A percentile compares a stretch with the other conserved stretches of the same genome.
phyloP scores from a whole-genome alignment of 148 eudicot genomes.

The Rhododendron griersonianum region DNA sequence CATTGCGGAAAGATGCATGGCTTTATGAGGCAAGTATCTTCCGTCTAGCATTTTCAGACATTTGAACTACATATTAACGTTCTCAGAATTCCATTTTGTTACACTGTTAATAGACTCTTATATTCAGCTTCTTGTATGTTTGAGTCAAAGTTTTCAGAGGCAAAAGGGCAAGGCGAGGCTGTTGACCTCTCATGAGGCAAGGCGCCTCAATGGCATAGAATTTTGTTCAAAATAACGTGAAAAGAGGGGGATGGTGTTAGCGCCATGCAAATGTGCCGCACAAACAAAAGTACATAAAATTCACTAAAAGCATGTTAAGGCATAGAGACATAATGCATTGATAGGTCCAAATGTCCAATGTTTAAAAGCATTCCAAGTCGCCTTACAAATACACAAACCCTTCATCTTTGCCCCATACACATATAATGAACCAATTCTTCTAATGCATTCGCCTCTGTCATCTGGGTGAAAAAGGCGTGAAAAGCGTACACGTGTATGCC shows the following conservation, averaged over 20 bases:
- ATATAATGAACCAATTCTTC: background rate
- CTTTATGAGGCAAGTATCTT: constrained; percentile 83
- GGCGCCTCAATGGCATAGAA: too few species aligned
- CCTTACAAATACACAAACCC: background rate
- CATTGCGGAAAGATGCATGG: constrained; percentile 96
- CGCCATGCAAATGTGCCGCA: too few species aligned
- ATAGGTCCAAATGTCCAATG: background rate
- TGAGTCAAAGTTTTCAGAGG: background rate
- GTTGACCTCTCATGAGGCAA: too few species aligned
- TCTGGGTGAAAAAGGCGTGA: background rate
- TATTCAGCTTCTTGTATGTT: background rate
- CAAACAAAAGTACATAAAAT: too few species aligned
- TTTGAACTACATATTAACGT: background rate
- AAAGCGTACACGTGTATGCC: background rate
- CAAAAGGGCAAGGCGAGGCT: background rate
- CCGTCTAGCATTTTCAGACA: background rate
- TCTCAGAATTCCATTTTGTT: background rate
- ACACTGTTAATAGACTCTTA: background rate
- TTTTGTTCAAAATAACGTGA: background rate
- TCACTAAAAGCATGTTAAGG: background rate
- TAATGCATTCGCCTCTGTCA: background rate
- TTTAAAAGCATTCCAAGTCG: too few species aligned
- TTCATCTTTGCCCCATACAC: background rate
- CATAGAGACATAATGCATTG: background rate
- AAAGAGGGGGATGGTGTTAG: too few species aligned